Base-by-base conservation (phyloP, 805 yeast genomes). In the Diddensiella santjacobensis region DNA sequence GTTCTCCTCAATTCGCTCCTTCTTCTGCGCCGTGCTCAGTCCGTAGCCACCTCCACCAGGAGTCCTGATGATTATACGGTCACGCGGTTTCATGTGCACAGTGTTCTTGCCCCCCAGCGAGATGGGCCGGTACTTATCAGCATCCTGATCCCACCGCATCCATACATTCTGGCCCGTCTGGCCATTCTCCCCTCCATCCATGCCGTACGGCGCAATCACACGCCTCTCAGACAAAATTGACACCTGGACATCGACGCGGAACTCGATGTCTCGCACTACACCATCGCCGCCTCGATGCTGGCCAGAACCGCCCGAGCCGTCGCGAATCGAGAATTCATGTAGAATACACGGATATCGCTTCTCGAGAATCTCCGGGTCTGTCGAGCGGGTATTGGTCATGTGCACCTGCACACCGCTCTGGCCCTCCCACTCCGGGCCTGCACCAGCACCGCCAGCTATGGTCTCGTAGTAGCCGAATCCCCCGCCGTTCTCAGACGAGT, bases 391-490 rank as follows among this genome's bases (percentile, higher is more conserved):
- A 66, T 89, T 89, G 22, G 96, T 90, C 83, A 91, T 89, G 64
- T 89, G 93, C 3, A 95, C 86, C 60, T 89, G 96, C 2, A 89
- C 95, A n/a, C 87, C 96, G 51, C 83, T 77, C 44, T 83, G 84
- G 40, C 96, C 96, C 57, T 84, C 69, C 90, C 95, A 88, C 1
- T 81, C 80, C 1, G 84, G 78, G 0, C 91, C 89, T 2, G 97
- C 97, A 43, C 97, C 97, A 39, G 89, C 85, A 0, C 97, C 97
- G 51, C 97, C 97, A 50, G 96, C 93, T 51, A 90, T 88, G 0
- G 97, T 90, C 63, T 89, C 96, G 64, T 89, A 89, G 64, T 89
- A 89, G 0, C 96, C 96, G 65, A 87, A 88, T 0, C 90, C 88
- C 55, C 75, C 58, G 8, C 67, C 68, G 48, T 65, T 69, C 33